Evolutionary conservation across 1,139 yeast genomes (phyloP).

Genomic region (Blastobotrys aristatus): DNA sequence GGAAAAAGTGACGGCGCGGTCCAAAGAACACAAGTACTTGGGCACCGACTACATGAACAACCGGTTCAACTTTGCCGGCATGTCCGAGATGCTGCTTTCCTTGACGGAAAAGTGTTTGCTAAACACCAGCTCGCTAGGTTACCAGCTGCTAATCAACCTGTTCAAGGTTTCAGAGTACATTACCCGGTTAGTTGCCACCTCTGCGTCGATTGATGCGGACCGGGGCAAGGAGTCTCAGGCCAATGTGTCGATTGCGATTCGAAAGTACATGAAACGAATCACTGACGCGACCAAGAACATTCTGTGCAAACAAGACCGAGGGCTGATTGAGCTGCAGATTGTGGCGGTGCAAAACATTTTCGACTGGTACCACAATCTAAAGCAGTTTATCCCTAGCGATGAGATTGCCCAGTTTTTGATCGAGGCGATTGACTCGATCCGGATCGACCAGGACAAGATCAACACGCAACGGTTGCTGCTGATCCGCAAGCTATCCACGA

Average conservation of each 20-base stretch:
- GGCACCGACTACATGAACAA: conserved; percentile 27
- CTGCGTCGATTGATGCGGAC: conserved; percentile 29
- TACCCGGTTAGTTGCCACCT: conserved; percentile 27
- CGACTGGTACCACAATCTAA: conserved; percentile 23
- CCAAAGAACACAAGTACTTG: conserved; percentile 24
- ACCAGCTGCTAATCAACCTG: conserved; percentile 21
- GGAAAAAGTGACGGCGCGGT: conserved; percentile 27
- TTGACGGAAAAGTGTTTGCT: conserved; percentile 22
- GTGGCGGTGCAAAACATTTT: conserved; percentile 23
- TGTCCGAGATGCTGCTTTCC: conserved; percentile 24
- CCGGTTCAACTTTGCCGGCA: conserved; percentile 29
- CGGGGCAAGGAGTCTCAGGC: conserved; percentile 25
- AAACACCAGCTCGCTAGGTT: conserved; percentile 21
- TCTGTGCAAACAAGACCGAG: conserved; percentile 21
- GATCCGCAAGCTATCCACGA: conserved; percentile 52
- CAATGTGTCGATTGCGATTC: conserved; percentile 18
- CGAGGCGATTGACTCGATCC: conserved; percentile 29
- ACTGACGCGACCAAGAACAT: conserved; percentile 25
- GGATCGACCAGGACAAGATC: conserved; percentile 38
- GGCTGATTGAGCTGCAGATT: conserved; percentile 24
- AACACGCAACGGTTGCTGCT: conserved; percentile 55
- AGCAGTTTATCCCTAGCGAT: conserved; percentile 26
- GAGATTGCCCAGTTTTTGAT: conserved; percentile 28
- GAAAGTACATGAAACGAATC: conserved; percentile 22
- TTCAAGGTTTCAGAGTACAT: conserved; percentile 28